Evolutionary conservation across 1,139 yeast species (phyloP).

Genomic region (Torulaspora globosa): DNA sequence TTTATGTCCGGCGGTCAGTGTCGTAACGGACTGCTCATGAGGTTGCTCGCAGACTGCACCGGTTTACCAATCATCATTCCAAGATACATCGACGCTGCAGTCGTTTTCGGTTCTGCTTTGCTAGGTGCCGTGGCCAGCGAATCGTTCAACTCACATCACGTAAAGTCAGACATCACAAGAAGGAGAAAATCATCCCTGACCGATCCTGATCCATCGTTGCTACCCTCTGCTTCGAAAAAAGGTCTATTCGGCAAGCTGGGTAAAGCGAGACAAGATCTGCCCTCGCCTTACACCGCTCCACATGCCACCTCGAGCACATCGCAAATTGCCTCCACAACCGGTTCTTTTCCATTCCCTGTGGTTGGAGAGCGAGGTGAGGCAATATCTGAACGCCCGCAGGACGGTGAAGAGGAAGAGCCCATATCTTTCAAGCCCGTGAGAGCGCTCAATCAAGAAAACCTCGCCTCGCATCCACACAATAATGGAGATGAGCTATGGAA

Average conservation of each 20-base stretch:
- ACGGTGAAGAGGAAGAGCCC: conserved; percentile 41
- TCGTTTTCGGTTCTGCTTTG: conserved; percentile 91
- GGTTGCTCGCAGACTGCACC: conserved; percentile 87
- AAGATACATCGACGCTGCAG: conserved; percentile 92
- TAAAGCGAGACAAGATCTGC: conserved; percentile 31
- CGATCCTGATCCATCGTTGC: conserved; percentile 8
- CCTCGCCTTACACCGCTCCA: conserved; percentile 63
- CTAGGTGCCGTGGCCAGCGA: conserved; percentile 80
- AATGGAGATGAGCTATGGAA: conserved; percentile 69
- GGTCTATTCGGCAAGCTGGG: conserved; percentile 8
- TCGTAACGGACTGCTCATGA: conserved; percentile 81
- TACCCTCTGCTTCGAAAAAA: conserved; percentile 7
- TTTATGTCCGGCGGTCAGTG: conserved; percentile 97
- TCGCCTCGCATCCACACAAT: conserved; percentile 22
- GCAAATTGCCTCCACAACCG: conserved; percentile 34
- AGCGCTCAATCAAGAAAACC: conserved; percentile 46
- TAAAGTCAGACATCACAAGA: conserved; percentile 8
- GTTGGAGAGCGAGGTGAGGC: conserved; percentile 42
- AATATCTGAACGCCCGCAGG: conserved; percentile 39
- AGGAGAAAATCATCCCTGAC: conserved; percentile 21
- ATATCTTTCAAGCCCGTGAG: conserved; percentile 58
- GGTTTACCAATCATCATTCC: conserved; percentile 92
- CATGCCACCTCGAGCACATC: conserved; percentile 24
- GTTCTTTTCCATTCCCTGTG: conserved; percentile 49
- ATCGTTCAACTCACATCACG: conserved; percentile 17